Evolutionary conservation across 257 asterid species (phyloP), one percentile per base, ranked within the genome.

Genomic region (Nicotiana noctiflora): DNA sequence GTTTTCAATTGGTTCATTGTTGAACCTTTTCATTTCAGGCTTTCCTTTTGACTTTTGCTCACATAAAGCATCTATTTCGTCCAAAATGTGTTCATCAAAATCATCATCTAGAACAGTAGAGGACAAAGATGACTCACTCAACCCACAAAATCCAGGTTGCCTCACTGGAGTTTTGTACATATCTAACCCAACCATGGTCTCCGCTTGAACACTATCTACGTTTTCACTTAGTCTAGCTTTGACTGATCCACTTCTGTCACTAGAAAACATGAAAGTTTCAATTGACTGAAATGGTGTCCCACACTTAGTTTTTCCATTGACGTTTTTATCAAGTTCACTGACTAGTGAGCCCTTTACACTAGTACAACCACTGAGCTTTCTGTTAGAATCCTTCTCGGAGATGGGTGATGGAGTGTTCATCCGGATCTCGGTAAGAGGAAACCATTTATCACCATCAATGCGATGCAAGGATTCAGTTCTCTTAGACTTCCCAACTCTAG

Each of bases 31-130:
- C 76, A 79, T 84, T 82, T 74, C 88, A 81, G 89, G 82, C 66
- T 85, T 86, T 63, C 49, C 88, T 51, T 89, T 86, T 77, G 87
- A 84, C 76, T 83, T 88, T 82, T 86, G 89, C 85, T 88, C 89
- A 51, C 97, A 95, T 60, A 93, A 84, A 82, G 91, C 91, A 85
- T 93, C 99, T 81, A 95, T 91, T 86, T 91, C 91, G 81, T 89
- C 92, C 37, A 93, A 84, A 82, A 93, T 67, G 15, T 94, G 89
- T 46, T 92, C 98, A 72, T 95, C 97, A 81, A 95, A 90, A 89
- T 85, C 94, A 87, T 91, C 97, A 75, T 79, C 84, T 31, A 77
- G 79, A n/a, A 72, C 81, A 82, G 52, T 79, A 80, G 89, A 29
- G 19, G 78, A 63, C 37, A 76, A 77, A 59, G 76, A 83, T 44